phyloP scores from a whole-genome alignment of 805 yeast species.

The Ogataea ganodermae region DNA sequence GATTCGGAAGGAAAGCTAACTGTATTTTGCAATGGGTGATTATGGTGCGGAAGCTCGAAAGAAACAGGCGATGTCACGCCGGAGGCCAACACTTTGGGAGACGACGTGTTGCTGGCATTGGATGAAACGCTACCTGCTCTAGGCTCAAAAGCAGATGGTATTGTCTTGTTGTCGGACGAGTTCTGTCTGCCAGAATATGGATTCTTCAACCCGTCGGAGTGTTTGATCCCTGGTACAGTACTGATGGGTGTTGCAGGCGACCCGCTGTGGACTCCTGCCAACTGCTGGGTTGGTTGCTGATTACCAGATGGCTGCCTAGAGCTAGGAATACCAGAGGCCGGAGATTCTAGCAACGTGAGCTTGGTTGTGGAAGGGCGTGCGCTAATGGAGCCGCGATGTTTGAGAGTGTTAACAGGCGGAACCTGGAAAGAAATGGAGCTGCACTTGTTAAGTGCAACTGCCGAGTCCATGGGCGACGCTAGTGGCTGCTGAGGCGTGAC shows the following conservation, averaged over 20 bases:
- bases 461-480: conserved; percentile 10
- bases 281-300: conserved; percentile 12
- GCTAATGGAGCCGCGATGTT: conserved; percentile 60
- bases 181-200: conserved; percentile 1
- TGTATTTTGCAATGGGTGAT: conserved; percentile 25
- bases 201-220: neutral
- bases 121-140: conserved; percentile 5
- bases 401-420: conserved; percentile 40
- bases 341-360: conserved; percentile 25
- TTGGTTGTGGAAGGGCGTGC: conserved; percentile 50
- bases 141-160: neutral
- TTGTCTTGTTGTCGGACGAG: neutral
- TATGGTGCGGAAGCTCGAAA: conserved; percentile 20
- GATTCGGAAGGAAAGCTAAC: conserved; percentile 29
- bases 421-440: conserved; percentile 49
- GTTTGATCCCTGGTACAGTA: neutral
- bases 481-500: neutral
- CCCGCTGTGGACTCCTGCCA: neutral
- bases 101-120: conserved; percentile 2
- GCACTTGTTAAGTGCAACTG: conserved; percentile 23
- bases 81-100: conserved; percentile 10
- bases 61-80: conserved; percentile 22
- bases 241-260: neutral
- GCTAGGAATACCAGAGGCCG: conserved; percentile 30
- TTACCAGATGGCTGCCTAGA: conserved; percentile 31